Base-by-base conservation (phyloP, 768 basidiomycete species). In the Amyloporia xantha region DNA sequence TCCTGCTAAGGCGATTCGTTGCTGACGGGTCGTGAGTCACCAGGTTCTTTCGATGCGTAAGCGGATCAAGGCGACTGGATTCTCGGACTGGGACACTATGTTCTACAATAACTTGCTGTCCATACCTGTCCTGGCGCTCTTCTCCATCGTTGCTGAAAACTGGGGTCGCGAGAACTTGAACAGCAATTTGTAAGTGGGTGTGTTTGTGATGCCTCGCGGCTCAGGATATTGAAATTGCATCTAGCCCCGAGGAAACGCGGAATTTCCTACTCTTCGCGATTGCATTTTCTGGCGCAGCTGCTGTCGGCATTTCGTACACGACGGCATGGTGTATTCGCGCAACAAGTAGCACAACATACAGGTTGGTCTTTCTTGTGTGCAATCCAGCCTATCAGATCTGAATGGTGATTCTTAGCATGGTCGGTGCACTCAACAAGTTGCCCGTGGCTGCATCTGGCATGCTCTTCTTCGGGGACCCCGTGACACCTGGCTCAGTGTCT, bases 51-150 rank as follows among this genome's bases (percentile, higher is more conserved):
- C 89, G 35, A 98, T 98, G 96, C 81, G 96, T 49, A 97, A 95
- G 66, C 79, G 86, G 49, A 98, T 99, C 74, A 97, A 97, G 71
- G 66, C 74, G 36, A 97, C 92, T 13, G 91, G 91, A 17, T 97
- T 98, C 71, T 84, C 92, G 42, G 95, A 99, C 61, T 96, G 93
- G 94, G 95, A 97, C 62, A 85, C 93, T 11, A 97, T 97, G 93
- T 95, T 91, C 71, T 98, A 98, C 74, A 96, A 95, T 72, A 99
- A 98, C 66, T 64, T 97, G 39, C 71, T 98, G 44, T 95, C 91
- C 17, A 94, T 98, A 58, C 96, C 96, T 4, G 82, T 97, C 33
- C 72, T 99, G 38, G 74, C 77, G 47, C 59, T 91, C 44, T 91
- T 85, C 61, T 96, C 94, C 7, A 55, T 98, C 55, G 55, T 91